Evolutionary conservation across 2,329 filamentous ascomycete species (phyloP).

Genomic region (Alternaria sp.): DNA sequence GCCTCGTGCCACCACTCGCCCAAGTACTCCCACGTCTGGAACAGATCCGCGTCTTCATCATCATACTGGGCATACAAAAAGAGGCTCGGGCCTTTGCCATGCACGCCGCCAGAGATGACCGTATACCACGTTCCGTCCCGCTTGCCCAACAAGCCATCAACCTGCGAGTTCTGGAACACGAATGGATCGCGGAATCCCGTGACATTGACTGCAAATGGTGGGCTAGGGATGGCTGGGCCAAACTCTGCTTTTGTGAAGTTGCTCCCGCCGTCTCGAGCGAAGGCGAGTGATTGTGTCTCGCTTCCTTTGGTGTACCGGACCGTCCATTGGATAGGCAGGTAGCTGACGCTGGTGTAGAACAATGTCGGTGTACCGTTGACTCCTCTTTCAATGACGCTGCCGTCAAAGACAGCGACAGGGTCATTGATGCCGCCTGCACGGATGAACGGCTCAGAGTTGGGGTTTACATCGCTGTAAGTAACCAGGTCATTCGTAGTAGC

Average conservation of each 20-base stretch:
- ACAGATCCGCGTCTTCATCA: constrained; percentile 39
- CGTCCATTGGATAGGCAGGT: constrained; percentile 58
- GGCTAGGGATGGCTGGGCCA: constrained; percentile 51
- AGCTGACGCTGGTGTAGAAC: constrained; percentile 57
- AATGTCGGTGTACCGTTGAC: constrained; percentile 57
- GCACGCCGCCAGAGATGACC: constrained; percentile 54
- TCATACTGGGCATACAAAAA: constrained; percentile 54
- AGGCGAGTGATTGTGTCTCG: constrained; percentile 58
- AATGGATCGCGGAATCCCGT: constrained; percentile 57
- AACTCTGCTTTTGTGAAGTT: constrained; percentile 54
- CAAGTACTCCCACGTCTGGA: constrained; percentile 52
- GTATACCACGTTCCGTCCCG: constrained; percentile 51
- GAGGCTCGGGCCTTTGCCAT: constrained; percentile 50
- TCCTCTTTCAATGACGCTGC: constrained; percentile 55
- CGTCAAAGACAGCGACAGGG: constrained; percentile 58
- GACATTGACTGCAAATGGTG: constrained; percentile 54
- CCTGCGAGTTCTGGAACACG: constrained; percentile 52
- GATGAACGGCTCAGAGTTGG: constrained; percentile 41
- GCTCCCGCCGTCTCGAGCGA: constrained; percentile 52
- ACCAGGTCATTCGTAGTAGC: constrained; percentile 55
- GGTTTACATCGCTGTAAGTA: constrained; percentile 53
- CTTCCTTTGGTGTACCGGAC: constrained; percentile 57
- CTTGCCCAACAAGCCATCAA: constrained; percentile 51
- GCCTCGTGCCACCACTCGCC: constrained; percentile 55
- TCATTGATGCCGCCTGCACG: constrained; percentile 55